These are phyloP conservation scores for Auricularia sp. DNA, from an alignment of 768 basidiomycete genomes.

Conservation along the genomic window DNA sequence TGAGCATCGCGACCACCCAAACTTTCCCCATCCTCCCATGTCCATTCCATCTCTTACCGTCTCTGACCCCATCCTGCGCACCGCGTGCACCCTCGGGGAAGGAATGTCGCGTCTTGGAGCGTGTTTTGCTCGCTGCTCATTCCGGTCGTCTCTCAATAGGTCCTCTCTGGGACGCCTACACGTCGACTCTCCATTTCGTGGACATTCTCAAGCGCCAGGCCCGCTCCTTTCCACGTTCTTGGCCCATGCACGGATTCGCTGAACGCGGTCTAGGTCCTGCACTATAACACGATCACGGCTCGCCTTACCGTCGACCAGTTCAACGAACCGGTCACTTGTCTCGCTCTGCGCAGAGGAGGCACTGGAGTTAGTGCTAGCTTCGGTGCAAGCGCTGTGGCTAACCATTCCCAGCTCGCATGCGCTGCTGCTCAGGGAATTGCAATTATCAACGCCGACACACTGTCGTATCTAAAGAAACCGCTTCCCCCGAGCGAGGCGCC, in stretches of 20 bases:
- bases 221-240: slow-evolving; percentile 5
- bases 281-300: slow-evolving; percentile 33
- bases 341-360: slow-evolving; percentile 39
- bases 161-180: slow-evolving; percentile 49
- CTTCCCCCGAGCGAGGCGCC: slow-evolving; percentile 30
- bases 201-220: slow-evolving; percentile 52
- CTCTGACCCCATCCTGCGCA: slow-evolving; percentile 35
- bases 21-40: neutral
- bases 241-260: neutral
- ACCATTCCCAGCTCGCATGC: slow-evolving; percentile 40
- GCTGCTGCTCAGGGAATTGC: slow-evolving; percentile 50
- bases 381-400: neutral
- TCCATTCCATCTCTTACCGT: slow-evolving; percentile 4
- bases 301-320: slow-evolving; percentile 38
- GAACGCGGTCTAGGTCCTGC: slow-evolving; percentile 34
- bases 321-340: slow-evolving; percentile 45
- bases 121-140: neutral
- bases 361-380: slow-evolving; percentile 26
- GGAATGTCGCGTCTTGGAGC: slow-evolving; percentile 25
- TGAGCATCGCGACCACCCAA: neutral
- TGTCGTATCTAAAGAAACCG: slow-evolving; percentile 44
- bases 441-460: slow-evolving; percentile 32
- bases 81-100: slow-evolving; percentile 53
- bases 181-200: slow-evolving; percentile 52
- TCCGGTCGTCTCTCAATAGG: slow-evolving; percentile 25